These are phyloP conservation scores for Spiromastix sp. DNA, from an alignment of 2,329 filamentous ascomycete genomes.

Conservation along the genomic window DNA sequence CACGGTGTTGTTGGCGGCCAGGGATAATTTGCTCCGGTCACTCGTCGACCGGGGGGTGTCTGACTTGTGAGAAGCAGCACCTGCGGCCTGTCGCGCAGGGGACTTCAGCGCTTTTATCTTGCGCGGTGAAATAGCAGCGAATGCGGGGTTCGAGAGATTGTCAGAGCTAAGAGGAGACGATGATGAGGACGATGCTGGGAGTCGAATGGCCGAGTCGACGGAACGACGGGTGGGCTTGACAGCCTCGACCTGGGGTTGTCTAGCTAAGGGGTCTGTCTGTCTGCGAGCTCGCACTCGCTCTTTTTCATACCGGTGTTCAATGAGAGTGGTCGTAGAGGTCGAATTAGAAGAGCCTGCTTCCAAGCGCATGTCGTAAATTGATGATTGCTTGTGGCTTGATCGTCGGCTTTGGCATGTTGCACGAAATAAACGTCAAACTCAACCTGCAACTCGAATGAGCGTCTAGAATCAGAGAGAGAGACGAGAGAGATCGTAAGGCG, in stretches of 20 bases:
- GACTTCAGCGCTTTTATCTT: constrained; percentile 14
- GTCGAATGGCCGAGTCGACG: constrained; percentile 5
- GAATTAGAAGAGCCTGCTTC: constrained; percentile 1
- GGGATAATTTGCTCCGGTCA: constrained; percentile 18
- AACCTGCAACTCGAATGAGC: too few species aligned
- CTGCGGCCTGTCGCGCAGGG: constrained; percentile 8
- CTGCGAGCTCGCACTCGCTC: constrained; percentile 3
- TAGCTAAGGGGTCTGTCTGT: constrained; percentile 5
- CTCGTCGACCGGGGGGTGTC: constrained; percentile 16
- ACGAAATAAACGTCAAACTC: too few species aligned
- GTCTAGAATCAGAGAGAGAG: too few species aligned
- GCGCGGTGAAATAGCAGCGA: constrained; percentile 17
- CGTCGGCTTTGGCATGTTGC: too few species aligned
- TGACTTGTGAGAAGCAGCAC: constrained; percentile 3
- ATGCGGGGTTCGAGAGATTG: constrained; percentile 17
- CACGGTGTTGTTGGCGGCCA: constrained; percentile 11
- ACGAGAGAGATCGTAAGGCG: too few species aligned
- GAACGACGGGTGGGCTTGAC: constrained; percentile 11
- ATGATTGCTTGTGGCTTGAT: too few species aligned
- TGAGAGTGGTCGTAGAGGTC: constrained; percentile 3
- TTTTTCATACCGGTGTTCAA: constrained; percentile 1
- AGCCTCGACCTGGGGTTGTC: constrained; percentile 5
- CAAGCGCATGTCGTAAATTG: constrained; percentile 7
- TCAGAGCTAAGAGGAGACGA: constrained; percentile 15
- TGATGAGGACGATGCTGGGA: constrained; percentile 3